Evolutionary conservation across 805 yeast genomes (phyloP), one percentile per base, ranked within the genome.

Genomic region (Yarrowia sp.): DNA sequence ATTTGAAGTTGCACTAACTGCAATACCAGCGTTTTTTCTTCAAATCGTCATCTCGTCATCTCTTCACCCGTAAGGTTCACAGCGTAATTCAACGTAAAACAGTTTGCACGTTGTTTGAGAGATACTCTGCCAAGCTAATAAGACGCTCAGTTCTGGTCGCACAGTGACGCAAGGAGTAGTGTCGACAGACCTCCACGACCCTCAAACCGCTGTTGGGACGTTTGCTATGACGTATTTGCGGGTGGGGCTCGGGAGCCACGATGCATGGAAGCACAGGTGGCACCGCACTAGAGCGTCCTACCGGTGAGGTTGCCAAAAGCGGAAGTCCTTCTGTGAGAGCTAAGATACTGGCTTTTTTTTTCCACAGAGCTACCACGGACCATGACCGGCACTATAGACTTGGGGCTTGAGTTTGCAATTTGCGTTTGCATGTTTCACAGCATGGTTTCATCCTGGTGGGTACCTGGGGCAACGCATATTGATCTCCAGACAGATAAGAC

Each of bases 221-320:
- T 44, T 13, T 44, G 13, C 20, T 36, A 4, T 6, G 39, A 6
- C 20, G 39, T 33, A 24, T 24, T 4, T 5, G 30, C 55, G 55
- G 38, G 39, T 17, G 39, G 39, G 24, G 39, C 39, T 49, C 55
- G 55, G 55, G n/a, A 8, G 9, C 3, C 9, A 34, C 24, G 60
- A 55, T 20, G 63, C 63, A 56, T 56, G 63, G 63, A 56, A 56
- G 63, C 63, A n/a, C 49, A 42, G 39, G 47, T 40, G 39, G 49
- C 63, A 24, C 63, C 49, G 42, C 63, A 55, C 47, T 55, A 52
- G 43, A 52, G 58, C 58, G 19, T 55, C 30, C 20, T 5, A 13
- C 46, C 47, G 49, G 49, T 56, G 63, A 40, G 63, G 49, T 56
- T 56, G 14, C 63, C 63, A 30, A 15, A 56, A 15, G 63, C 63